Percentiles rank a stretch among this genome's conserved stretches.
Conservation (phyloP, 1,284 basidiomycete species). For the Malassezia restricta region DNA sequence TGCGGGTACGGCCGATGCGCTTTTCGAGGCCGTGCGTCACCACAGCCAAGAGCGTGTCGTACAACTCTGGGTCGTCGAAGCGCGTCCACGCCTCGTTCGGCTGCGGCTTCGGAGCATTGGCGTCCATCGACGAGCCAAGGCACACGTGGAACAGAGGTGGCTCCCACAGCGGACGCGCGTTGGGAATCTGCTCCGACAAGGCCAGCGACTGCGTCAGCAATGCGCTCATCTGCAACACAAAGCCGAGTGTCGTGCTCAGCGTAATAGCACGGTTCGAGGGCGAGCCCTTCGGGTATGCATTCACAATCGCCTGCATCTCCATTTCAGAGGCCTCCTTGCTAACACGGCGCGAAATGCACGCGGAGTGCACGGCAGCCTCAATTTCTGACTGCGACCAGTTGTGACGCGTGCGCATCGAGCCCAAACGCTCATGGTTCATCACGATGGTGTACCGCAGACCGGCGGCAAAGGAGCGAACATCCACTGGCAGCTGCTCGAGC, state of each 20-base stretch:
- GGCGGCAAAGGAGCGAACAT: constrained; percentile 12
- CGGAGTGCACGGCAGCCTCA: constrained; percentile 12
- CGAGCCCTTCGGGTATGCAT: constrained; percentile 12
- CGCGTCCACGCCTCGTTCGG: constrained; percentile 6
- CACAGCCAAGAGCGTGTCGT: neutral
- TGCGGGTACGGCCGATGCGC: constrained; percentile 7
- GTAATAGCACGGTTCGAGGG: constrained; percentile 15
- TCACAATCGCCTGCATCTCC: constrained; percentile 11
- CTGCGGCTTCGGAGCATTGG: neutral
- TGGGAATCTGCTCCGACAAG: neutral
- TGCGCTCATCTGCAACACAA: constrained; percentile 12
- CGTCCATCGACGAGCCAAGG: constrained; percentile 2
- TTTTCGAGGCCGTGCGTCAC: constrained; percentile 9
- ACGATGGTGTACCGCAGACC: constrained; percentile 13
- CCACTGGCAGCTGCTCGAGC: constrained; percentile 4
- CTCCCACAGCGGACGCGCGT: constrained; percentile 6
- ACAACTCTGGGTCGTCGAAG: constrained; percentile 10
- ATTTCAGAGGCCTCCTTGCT: constrained; percentile 1
- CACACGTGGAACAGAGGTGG: constrained; percentile 15
- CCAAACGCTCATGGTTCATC: constrained; percentile 13
- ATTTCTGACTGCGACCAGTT: constrained; percentile 13
- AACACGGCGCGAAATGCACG: constrained; percentile 6
- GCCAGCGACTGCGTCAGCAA: constrained; percentile 11
- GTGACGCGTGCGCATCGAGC: constrained; percentile 11
- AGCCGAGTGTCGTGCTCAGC: constrained; percentile 10